A percentile compares a stretch with the other conserved stretches of the same genome.
phyloP scores from a whole-genome alignment of 169 alveolate genomes.

The Babesia ovis region DNA sequence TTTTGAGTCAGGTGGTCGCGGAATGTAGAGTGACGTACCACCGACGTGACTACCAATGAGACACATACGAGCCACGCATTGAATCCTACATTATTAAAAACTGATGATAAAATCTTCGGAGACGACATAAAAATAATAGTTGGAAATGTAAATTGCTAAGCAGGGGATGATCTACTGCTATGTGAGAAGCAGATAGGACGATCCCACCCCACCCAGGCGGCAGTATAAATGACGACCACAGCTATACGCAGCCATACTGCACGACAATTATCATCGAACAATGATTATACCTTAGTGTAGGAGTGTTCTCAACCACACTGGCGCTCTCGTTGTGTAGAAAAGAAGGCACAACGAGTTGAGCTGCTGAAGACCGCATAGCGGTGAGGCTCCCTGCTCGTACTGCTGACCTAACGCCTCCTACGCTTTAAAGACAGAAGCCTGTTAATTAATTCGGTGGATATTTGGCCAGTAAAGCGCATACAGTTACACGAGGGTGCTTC shows the following conservation, averaged over 20 bases:
- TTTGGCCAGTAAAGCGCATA: too few relatives aligned
- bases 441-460: too few relatives aligned
- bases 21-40: background rate
- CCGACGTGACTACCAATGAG: background rate
- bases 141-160: too few relatives aligned
- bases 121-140: too few relatives aligned
- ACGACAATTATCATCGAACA: background rate
- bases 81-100: background rate
- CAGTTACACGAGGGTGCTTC: too few relatives aligned
- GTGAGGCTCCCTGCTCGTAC: slow-evolving; percentile 16
- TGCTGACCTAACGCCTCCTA: slow-evolving; percentile 1
- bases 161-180: too few relatives aligned
- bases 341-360: slow-evolving; percentile 15
- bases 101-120: too few relatives aligned
- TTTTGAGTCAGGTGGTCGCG: background rate
- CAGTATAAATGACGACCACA: background rate
- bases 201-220: background rate
- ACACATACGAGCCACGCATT: background rate
- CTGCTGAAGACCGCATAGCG: background rate
- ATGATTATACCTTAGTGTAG: background rate
- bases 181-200: too few relatives aligned
- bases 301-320: background rate
- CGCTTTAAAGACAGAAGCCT: too few relatives aligned
- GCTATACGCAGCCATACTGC: background rate
- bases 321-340: background rate